Percentiles rank a stretch among this genome's conserved stretches.
These are phyloP conservation scores for Macrocystidia cucumis DNA, from an alignment of 1,284 basidiomycete genomes.

Conservation along the genomic window DNA sequence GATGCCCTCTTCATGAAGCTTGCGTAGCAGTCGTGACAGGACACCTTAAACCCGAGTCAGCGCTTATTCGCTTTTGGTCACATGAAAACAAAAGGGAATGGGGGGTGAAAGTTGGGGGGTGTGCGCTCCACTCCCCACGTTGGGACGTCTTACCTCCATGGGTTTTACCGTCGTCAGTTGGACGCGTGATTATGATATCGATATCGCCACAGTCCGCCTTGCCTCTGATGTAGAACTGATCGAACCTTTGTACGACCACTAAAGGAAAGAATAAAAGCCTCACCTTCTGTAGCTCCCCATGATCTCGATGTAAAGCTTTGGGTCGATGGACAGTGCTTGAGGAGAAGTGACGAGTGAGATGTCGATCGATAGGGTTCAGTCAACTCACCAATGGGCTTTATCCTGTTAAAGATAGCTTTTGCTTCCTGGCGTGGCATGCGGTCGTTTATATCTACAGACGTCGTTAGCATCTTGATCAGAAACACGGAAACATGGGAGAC, in stretches of 20 bases:
- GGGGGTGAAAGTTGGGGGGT: no score
- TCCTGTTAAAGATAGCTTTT: constrained; percentile 59
- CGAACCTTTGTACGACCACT: neutral
- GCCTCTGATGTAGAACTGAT: constrained; percentile 36
- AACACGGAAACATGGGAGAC: no score
- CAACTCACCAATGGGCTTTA: constrained; percentile 56
- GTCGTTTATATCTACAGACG: constrained; percentile 54
- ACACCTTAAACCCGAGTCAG: constrained; percentile 42
- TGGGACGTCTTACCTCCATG: constrained; percentile 45
- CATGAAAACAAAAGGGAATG: constrained; percentile 1
- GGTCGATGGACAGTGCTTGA: constrained; percentile 64
- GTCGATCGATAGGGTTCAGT: neutral
- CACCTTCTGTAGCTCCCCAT: constrained; percentile 89
- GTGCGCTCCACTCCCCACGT: no score
- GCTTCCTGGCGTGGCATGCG: constrained; percentile 86
- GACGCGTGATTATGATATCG: constrained; percentile 80
- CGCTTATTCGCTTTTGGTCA: constrained; percentile 7
- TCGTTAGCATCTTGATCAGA: no score
- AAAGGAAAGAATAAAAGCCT: constrained; percentile 4
- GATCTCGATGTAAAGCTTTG: constrained; percentile 67
- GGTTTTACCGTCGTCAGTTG: constrained; percentile 61
- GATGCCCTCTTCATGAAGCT: constrained; percentile 52
- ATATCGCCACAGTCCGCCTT: constrained; percentile 82
- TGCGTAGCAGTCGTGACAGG: constrained; percentile 44
- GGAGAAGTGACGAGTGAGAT: neutral